These are phyloP conservation scores for Suillus variegatus DNA, from an alignment of 768 basidiomycete genomes.

Conservation along the genomic window DNA sequence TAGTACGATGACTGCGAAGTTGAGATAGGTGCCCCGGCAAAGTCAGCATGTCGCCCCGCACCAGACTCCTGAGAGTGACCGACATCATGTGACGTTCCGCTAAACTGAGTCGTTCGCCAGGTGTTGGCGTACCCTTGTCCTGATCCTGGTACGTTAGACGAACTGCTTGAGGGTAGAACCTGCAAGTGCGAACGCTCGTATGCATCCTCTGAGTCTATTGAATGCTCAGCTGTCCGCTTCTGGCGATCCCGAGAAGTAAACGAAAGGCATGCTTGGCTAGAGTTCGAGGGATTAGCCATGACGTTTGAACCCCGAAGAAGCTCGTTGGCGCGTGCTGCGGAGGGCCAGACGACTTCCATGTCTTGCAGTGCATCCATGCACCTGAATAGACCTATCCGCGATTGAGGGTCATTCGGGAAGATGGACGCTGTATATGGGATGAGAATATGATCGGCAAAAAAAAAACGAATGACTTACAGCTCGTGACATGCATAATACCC, in stretches of 20 bases:
- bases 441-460: conserved; percentile 1
- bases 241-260: conserved; percentile 35
- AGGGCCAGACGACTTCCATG: conserved; percentile 76
- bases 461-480: conserved; percentile 46
- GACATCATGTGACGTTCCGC: conserved; percentile 1
- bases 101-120: conserved; percentile 31
- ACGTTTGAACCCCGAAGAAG: conserved; percentile 67
- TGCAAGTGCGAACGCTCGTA: conserved; percentile 26
- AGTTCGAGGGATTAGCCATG: conserved; percentile 16
- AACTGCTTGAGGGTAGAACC: conserved; percentile 6
- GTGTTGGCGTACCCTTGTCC: conserved; percentile 27
- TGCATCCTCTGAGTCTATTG: conserved; percentile 40
- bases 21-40: conserved; percentile 10
- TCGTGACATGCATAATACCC: conserved; percentile 77
- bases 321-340: conserved; percentile 71
- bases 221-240: conserved; percentile 63
- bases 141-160: conserved; percentile 8
- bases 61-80: conserved; percentile 1
- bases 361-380: conserved; percentile 66
- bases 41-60: conserved; percentile 13
- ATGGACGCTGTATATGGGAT: conserved; percentile 48
- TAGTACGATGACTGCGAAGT: conserved; percentile 38
- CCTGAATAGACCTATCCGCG: conserved; percentile 58
- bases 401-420: conserved; percentile 70
- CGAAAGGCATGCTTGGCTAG: conserved; percentile 1